phyloP scores from a whole-genome alignment of 2,329 filamentous ascomycete species.

The Beauveria sp. region DNA sequence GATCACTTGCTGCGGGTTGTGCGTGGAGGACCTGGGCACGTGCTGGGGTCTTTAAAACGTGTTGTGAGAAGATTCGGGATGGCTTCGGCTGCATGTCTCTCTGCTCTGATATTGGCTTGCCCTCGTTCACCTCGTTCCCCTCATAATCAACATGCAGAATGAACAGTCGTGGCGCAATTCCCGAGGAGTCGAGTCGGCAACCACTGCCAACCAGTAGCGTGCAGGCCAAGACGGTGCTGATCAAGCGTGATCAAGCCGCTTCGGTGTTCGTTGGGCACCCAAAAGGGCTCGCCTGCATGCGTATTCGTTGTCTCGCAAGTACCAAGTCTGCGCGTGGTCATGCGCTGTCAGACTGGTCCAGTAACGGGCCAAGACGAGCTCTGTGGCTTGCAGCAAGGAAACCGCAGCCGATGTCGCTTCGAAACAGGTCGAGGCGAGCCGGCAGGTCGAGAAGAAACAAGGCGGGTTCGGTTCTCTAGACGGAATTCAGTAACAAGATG shows the following conservation, averaged over 20 bases:
- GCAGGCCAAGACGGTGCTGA: not conserved
- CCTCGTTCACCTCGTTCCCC: too few relatives aligned
- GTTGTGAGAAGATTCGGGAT: not conserved
- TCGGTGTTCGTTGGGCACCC: constrained; percentile 5
- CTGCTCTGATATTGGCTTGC: too few relatives aligned
- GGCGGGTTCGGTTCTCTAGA: not conserved
- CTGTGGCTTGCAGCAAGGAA: not conserved
- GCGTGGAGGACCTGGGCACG: not conserved
- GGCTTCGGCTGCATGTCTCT: not conserved
- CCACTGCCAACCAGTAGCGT: not conserved
- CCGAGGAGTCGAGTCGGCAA: not conserved
- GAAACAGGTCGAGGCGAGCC: not conserved
- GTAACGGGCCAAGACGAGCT: too few relatives aligned
- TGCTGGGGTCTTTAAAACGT: not conserved
- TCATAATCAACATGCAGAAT: not conserved
- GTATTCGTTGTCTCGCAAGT: not conserved
- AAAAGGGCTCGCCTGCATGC: not conserved
- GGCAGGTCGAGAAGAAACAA: not conserved
- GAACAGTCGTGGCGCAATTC: not conserved
- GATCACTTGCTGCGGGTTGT: not conserved
- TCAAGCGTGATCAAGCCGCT: not conserved
- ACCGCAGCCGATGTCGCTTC: too few relatives aligned
- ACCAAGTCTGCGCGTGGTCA: not conserved
- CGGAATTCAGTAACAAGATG: not conserved
- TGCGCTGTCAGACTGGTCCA: not conserved